Conservation (phyloP, 164 flowering plant species). For the Annona cherimola region DNA sequence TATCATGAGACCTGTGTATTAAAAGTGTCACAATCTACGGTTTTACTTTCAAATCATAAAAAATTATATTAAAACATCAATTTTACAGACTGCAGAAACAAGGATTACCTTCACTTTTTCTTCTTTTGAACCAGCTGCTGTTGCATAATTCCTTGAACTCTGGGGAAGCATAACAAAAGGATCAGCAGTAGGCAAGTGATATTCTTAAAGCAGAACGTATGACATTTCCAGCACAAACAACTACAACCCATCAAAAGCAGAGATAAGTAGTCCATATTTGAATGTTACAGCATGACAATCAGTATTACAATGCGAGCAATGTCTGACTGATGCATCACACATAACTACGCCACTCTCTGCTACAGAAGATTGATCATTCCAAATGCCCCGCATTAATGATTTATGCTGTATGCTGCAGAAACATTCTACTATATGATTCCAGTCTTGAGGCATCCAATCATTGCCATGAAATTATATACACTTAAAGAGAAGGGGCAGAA, state of each 20-base stretch:
- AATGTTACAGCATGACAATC: background rate
- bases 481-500: too few species aligned
- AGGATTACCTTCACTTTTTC: constrained; percentile 12
- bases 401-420: too few species aligned
- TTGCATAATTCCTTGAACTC: constrained; percentile 12
- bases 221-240: background rate
- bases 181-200: background rate
- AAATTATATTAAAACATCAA: background rate
- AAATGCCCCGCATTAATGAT: too few species aligned
- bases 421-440: too few species aligned
- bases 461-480: too few species aligned
- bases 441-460: too few species aligned
- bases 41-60: background rate
- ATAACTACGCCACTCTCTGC: too few species aligned
- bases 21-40: background rate
- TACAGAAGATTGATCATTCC: too few species aligned
- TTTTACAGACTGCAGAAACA: background rate
- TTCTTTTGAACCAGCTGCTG: constrained; percentile 11
- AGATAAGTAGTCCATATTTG: background rate
- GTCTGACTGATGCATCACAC: too few species aligned
- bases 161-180: background rate
- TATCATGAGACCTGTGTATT: background rate
- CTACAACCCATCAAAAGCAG: background rate
- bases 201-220: background rate
- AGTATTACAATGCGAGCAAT: background rate